A percentile compares a stretch with the other conserved stretches of the same genome.
Evolutionary conservation across 169 alveolate genomes (phyloP).

Genomic region (Cryptosporidium bovis): DNA sequence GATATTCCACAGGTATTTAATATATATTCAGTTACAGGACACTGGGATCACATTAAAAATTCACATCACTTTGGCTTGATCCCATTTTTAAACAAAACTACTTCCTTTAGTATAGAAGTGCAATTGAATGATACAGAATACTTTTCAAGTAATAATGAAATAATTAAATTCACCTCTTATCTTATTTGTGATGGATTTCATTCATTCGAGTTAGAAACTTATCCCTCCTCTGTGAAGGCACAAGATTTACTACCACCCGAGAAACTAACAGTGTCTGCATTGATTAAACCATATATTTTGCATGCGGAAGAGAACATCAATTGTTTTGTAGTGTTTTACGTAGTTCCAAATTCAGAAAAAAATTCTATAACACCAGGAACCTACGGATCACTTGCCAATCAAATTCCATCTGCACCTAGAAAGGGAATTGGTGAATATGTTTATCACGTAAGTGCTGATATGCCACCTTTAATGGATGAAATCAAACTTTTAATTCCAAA

Average conservation of each 20-base stretch:
- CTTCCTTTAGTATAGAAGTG: conserved; percentile 55
- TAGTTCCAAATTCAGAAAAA: conserved; percentile 18
- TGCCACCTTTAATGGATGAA: conserved; percentile 66
- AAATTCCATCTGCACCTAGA: conserved; percentile 48
- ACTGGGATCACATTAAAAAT: conserved; percentile 62
- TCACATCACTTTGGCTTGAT: conserved; percentile 45
- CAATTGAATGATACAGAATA: conserved; percentile 7
- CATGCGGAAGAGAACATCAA: conserved; percentile 27
- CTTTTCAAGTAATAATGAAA: not conserved
- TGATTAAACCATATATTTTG: conserved; percentile 42
- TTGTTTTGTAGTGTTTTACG: conserved; percentile 58
- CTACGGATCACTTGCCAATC: conserved; percentile 51
- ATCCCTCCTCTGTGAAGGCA: conserved; percentile 7
- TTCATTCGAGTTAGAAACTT: conserved; percentile 34
- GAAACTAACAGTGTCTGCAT: conserved; percentile 47
- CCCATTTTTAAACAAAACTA: conserved; percentile 19
- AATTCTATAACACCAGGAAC: conserved; percentile 7
- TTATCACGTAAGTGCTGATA: conserved; percentile 41
- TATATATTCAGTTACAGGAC: conserved; percentile 35
- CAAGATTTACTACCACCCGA: conserved; percentile 56
- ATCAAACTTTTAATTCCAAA: conserved; percentile 31
- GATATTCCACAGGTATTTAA: conserved; percentile 40
- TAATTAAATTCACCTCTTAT: conserved; percentile 30
- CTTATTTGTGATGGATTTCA: conserved; percentile 38
- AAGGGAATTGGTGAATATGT: conserved; percentile 57